A percentile compares a stretch with the other conserved stretches of the same genome.
These are phyloP conservation scores for Starmerella vaccinii DNA, from an alignment of 805 yeast species.

Conservation along the genomic window DNA sequence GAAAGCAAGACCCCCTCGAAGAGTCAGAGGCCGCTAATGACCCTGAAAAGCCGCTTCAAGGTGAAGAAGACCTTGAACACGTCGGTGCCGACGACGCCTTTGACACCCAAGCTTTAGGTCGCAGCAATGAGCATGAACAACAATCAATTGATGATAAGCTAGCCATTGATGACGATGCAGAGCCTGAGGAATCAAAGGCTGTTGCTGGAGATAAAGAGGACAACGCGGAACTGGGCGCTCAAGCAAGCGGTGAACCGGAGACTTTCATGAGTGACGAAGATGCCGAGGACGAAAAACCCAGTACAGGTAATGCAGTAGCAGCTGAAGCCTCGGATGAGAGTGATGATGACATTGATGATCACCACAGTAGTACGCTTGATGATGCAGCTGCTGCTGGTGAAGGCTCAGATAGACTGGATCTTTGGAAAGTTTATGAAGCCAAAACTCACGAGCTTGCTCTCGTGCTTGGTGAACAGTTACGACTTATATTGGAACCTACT, in stretches of 20 bases:
- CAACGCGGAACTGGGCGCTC: conserved; percentile 26
- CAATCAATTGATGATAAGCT: conserved; percentile 54
- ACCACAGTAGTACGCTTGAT: not conserved
- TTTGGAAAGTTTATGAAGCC: conserved; percentile 76
- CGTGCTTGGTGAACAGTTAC: conserved; percentile 79
- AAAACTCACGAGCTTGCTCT: conserved; percentile 84
- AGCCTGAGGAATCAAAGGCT: conserved; percentile 23
- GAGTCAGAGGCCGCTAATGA: conserved; percentile 38
- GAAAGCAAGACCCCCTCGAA: conserved; percentile 26
- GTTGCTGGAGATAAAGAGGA: conserved; percentile 23
- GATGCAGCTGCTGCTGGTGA: not conserved
- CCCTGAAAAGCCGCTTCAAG: conserved; percentile 23
- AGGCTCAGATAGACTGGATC: conserved; percentile 33
- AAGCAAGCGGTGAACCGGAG: conserved; percentile 29
- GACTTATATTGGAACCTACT: conserved; percentile 91
- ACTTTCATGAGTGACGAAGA: conserved; percentile 20
- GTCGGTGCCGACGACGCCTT: conserved; percentile 52
- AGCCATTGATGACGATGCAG: conserved; percentile 33
- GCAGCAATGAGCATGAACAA: conserved; percentile 69
- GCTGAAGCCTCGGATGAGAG: conserved; percentile 6
- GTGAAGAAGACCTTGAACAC: conserved; percentile 44
- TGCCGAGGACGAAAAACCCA: conserved; percentile 18
- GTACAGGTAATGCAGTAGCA: conserved; percentile 27
- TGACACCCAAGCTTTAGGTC: conserved; percentile 88
- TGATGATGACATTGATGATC: conserved; percentile 9